Evolutionary conservation across 805 yeast genomes (phyloP).

Genomic region (Wickerhamiella azyma): DNA sequence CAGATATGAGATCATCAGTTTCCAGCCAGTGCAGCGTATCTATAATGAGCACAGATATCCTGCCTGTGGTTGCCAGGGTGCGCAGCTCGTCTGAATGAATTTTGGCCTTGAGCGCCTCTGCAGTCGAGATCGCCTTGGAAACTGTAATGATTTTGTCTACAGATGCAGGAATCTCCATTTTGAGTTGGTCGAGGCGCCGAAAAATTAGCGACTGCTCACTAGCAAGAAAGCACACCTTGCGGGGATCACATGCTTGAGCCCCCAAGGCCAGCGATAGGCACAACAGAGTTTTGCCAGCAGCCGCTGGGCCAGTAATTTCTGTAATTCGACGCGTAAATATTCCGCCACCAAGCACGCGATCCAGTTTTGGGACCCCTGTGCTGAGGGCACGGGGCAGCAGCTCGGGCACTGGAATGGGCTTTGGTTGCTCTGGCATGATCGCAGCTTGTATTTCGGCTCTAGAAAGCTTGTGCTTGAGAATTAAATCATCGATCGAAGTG

Average conservation of each 20-base stretch:
- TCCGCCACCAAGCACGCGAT: conserved; percentile 42
- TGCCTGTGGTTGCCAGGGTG: neutral
- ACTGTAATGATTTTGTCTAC: neutral
- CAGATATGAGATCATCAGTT: neutral
- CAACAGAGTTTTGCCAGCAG: conserved; percentile 77
- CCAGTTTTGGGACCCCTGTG: conserved; percentile 37
- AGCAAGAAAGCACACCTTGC: conserved; percentile 16
- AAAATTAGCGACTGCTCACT: conserved; percentile 1
- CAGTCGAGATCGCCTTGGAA: neutral
- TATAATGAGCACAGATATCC: neutral
- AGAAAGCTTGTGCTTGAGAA: conserved; percentile 11
- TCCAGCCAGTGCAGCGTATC: neutral
- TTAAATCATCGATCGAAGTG: conserved; percentile 8
- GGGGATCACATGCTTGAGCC: conserved; percentile 33
- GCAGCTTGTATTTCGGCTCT: neutral
- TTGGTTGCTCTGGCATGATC: neutral
- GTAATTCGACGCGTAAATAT: conserved; percentile 42
- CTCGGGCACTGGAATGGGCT: neutral
- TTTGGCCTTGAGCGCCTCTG: neutral
- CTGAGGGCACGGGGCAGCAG: neutral
- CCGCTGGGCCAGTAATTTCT: conserved; percentile 74
- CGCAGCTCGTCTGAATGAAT: neutral
- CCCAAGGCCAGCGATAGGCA: conserved; percentile 50
- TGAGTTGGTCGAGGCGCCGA: neutral
- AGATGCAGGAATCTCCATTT: neutral